Evolutionary conservation across 257 asterid species (phyloP).

Genomic region (Solanum virginianum): DNA sequence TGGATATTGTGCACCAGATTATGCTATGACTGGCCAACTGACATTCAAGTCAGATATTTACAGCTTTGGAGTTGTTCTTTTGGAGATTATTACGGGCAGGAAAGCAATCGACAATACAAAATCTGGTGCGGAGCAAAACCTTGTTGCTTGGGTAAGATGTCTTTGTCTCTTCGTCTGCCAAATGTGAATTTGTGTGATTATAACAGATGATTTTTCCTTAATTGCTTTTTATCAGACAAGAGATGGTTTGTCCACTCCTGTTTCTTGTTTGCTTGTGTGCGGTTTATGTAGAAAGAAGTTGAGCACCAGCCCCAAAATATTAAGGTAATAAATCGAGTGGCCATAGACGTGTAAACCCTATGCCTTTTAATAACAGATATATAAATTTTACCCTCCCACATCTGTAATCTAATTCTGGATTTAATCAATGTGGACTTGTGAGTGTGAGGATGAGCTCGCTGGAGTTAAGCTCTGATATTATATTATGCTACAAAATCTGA

Average conservation of each 20-base stretch:
- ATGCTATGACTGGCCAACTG: constrained; percentile 78
- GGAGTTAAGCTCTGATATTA: background rate
- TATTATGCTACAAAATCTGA: background rate
- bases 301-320: background rate
- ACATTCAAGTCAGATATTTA: constrained; percentile 70
- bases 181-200: background rate
- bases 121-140: constrained; percentile 31
- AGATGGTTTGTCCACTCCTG: background rate
- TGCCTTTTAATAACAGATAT: background rate
- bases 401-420: background rate
- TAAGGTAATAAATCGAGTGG: background rate
- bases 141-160: constrained; percentile 55
- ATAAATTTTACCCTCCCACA: background rate
- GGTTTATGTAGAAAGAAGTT: background rate
- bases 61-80: constrained; percentile 77
- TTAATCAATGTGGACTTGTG: background rate
- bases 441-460: background rate
- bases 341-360: background rate
- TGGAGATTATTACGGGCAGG: constrained; percentile 70
- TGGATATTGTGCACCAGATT: constrained; percentile 81
- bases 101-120: constrained; percentile 47
- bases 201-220: background rate
- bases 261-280: background rate
- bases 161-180: background rate
- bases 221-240: background rate